Conservation (phyloP, 2,329 filamentous ascomycete species). For the Dothistroma septosporum region DNA sequence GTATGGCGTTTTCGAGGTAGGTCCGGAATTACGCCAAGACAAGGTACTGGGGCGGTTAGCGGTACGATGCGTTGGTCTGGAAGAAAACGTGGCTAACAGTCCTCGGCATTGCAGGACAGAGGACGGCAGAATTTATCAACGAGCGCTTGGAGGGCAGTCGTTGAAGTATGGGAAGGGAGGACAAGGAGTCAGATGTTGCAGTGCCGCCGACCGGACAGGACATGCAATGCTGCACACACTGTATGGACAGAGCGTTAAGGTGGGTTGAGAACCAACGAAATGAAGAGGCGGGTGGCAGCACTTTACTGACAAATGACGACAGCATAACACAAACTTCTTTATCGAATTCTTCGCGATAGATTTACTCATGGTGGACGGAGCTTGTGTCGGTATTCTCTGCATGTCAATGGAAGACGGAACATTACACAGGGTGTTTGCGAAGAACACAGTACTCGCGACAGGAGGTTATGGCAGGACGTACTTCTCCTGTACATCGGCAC, state of each 20-base stretch:
- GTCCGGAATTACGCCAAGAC: neutral
- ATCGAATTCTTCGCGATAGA: conserved; percentile 51
- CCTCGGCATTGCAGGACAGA: conserved; percentile 31
- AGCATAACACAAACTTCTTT: conserved; percentile 47
- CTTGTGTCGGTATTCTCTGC: conserved; percentile 46
- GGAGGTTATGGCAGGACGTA: conserved; percentile 50
- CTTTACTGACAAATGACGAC: conserved; percentile 1
- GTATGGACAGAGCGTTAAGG: conserved; percentile 47
- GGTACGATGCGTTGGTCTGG: too few relatives aligned
- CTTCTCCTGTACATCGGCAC: conserved; percentile 48
- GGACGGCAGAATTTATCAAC: conserved; percentile 47
- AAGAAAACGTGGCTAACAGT: too few relatives aligned
- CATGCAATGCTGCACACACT: conserved; percentile 51
- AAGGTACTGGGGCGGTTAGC: neutral
- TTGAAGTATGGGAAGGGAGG: conserved; percentile 47
- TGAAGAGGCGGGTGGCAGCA: conserved; percentile 26
- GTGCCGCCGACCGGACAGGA: conserved; percentile 46
- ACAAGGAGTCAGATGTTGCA: conserved; percentile 47
- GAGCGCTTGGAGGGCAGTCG: conserved; percentile 48
- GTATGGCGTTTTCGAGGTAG: conserved; percentile 49
- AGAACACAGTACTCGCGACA: conserved; percentile 48
- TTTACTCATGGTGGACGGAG: conserved; percentile 47
- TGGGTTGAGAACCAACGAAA: conserved; percentile 43
- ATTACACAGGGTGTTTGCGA: conserved; percentile 46
- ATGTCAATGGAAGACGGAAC: conserved; percentile 50